phyloP scores from a whole-genome alignment of 1,139 yeast genomes.

The Meyerozyma carpophila region DNA sequence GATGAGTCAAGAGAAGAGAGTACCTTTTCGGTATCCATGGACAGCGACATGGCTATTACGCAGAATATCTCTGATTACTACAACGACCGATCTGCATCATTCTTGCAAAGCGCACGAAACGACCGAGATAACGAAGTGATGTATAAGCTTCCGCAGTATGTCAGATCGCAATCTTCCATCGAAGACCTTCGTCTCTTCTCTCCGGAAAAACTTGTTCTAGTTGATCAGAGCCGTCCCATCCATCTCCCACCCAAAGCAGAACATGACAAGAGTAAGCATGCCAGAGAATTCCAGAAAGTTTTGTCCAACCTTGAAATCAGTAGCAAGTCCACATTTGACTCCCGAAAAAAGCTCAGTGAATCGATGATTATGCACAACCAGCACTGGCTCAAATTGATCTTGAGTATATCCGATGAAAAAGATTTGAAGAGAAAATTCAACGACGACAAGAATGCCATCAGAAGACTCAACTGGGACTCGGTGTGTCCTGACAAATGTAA shows the following conservation, averaged over 20 bases:
- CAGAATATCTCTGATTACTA: conserved; percentile 35
- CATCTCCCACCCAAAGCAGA: conserved; percentile 39
- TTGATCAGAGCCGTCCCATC: conserved; percentile 44
- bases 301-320: conserved; percentile 26
- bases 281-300: conserved; percentile 32
- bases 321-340: conserved; percentile 17
- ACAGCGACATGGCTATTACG: conserved; percentile 31
- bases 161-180: conserved; percentile 37
- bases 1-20: conserved; percentile 9
- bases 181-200: conserved; percentile 38
- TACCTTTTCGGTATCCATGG: conserved; percentile 8
- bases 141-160: conserved; percentile 35
- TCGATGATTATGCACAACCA: conserved; percentile 17
- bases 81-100: conserved; percentile 31
- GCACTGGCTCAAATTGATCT: conserved; percentile 22
- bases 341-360: conserved; percentile 10
- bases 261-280: conserved; percentile 33
- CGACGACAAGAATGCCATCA: conserved; percentile 24
- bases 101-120: conserved; percentile 25
- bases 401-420: conserved; percentile 13
- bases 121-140: conserved; percentile 31
- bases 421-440: conserved; percentile 23
- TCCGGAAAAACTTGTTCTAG: conserved; percentile 32
- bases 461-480: conserved; percentile 39
- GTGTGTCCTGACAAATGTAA: conserved; percentile 24